Percentiles rank a stretch among this genome's conserved stretches.
Evolutionary conservation across 2,329 filamentous ascomycete genomes (phyloP).

Genomic region (Neonectria coccinea): DNA sequence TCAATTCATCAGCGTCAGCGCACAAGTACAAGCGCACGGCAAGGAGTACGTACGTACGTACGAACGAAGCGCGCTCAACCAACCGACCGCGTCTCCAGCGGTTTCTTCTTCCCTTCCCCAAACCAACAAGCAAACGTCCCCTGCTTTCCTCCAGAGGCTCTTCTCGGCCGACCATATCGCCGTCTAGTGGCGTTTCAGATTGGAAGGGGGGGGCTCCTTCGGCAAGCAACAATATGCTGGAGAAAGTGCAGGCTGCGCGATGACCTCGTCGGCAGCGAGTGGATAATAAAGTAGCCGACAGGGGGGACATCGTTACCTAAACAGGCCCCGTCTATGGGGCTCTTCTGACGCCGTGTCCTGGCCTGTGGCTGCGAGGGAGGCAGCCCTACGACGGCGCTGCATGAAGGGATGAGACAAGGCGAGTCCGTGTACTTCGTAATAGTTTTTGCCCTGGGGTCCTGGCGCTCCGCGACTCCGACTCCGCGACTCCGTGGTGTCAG

Average conservation of each 20-base stretch:
- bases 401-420: not conserved
- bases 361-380: not conserved
- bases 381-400: not conserved
- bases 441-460: too few species aligned
- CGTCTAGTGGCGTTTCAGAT: conserved; percentile 27
- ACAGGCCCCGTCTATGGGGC: not conserved
- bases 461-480: not conserved
- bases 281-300: not conserved
- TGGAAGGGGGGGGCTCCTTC: conserved; percentile 3
- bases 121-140: not conserved
- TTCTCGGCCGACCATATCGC: conserved; percentile 33
- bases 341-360: not conserved
- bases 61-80: not conserved
- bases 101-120: not conserved
- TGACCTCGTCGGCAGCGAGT: conserved; percentile 14
- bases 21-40: not conserved
- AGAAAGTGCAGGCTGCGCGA: conserved; percentile 1
- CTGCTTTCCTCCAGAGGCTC: not conserved
- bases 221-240: not conserved
- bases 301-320: not conserved
- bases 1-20: conserved; percentile 1
- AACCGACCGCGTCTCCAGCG: not conserved
- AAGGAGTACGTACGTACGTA: not conserved
- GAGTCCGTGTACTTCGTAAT: not conserved
- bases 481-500: not conserved